Evolutionary conservation across 2,329 filamentous ascomycete genomes (phyloP).

Genomic region (Aspergillus tubingensis): DNA sequence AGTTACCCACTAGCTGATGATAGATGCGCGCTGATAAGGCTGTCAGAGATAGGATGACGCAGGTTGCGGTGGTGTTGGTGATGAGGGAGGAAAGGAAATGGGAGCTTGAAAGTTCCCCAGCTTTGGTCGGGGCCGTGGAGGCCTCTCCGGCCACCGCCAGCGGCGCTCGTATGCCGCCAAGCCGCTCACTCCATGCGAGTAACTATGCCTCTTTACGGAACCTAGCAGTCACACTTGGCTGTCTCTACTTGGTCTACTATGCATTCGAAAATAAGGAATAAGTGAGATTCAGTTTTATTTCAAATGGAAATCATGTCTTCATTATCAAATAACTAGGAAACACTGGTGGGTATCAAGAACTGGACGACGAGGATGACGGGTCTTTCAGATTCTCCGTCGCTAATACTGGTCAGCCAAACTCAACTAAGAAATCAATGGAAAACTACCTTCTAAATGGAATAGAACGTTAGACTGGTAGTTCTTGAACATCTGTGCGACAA

Average conservation of each 20-base stretch:
- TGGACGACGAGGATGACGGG: conserved; percentile 60
- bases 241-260: neutral
- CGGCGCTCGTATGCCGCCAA: conserved; percentile 22
- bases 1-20: neutral
- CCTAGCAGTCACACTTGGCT: neutral
- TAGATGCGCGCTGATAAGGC: neutral
- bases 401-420: conserved; percentile 38
- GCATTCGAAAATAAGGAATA: no score
- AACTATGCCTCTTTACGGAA: conserved; percentile 7
- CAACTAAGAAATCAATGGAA: neutral
- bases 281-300: no score
- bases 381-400: conserved; percentile 83
- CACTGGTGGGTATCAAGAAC: neutral
- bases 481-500: conserved; percentile 99
- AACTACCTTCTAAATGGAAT: conserved; percentile 89
- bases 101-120: conserved; percentile 16
- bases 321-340: neutral
- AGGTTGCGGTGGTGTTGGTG: conserved; percentile 7
- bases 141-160: conserved; percentile 19
- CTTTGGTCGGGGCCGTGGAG: conserved; percentile 17
- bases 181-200: conserved; percentile 5
- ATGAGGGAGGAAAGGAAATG: conserved; percentile 3
- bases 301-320: neutral
- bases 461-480: conserved; percentile 98
- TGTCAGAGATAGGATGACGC: neutral